Evolutionary conservation across 225 moss, liverwort and hornwort genomes (phyloP).

Genomic region (Takakia lepidozioides): DNA sequence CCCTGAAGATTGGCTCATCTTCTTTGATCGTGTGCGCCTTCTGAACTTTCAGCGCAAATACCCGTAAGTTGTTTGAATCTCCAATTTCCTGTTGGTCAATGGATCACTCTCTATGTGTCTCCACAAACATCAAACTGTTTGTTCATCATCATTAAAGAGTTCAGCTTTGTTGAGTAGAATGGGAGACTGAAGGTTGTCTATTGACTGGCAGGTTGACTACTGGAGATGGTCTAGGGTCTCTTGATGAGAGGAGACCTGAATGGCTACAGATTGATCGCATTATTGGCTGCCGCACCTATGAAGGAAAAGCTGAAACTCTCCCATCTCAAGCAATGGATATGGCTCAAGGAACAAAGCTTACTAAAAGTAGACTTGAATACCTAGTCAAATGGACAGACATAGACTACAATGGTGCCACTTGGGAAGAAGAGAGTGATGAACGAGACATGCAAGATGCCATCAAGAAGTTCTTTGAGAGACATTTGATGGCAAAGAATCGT

Average conservation of each 20-base stretch:
- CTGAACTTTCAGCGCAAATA: conserved; percentile 41
- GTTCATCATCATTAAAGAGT: too few species aligned
- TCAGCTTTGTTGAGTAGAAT: too few species aligned
- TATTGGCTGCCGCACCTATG: conserved; percentile 49
- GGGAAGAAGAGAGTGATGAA: conserved; percentile 51
- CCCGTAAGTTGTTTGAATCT: too few species aligned
- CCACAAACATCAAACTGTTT: too few species aligned
- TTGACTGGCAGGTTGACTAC: conserved; percentile 29
- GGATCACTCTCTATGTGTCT: too few species aligned
- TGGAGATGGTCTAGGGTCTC: conserved; percentile 20
- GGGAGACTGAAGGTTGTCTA: too few species aligned
- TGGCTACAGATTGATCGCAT: conserved; percentile 75
- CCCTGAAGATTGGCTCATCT: conserved; percentile 71
- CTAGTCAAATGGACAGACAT: conserved; percentile 73
- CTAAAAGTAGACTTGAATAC: conserved; percentile 33
- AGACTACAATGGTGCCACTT: conserved; percentile 67
- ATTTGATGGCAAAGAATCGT: conserved; percentile 36
- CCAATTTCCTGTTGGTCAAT: too few species aligned
- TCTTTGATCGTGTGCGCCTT: conserved; percentile 34
- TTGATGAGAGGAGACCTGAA: conserved; percentile 71
- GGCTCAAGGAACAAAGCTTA: conserved; percentile 19
- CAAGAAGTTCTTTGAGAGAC: conserved; percentile 33
- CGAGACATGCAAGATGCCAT: conserved; percentile 55
- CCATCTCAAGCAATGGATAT: conserved; percentile 12
- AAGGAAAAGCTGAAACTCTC: conserved; percentile 13